Percentiles rank a stretch among this genome's conserved stretches.
Evolutionary conservation across 2,329 filamentous ascomycete species (phyloP).

Genomic region (Neopestalotiopsis sp.): DNA sequence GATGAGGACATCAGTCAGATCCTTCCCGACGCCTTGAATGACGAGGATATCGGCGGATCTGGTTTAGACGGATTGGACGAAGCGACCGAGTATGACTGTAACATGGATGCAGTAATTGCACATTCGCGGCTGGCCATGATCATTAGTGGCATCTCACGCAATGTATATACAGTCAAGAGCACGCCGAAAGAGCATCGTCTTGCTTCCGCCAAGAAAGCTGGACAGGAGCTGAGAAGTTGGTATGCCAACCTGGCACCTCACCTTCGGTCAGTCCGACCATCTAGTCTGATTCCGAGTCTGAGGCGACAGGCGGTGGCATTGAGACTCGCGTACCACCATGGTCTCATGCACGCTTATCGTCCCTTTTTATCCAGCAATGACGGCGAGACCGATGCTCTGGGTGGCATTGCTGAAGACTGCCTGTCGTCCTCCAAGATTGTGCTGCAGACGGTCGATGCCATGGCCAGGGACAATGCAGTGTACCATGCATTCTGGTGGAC

Average conservation of each 20-base stretch:
- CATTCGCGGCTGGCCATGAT: neutral
- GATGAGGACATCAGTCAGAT: slow-evolving; percentile 64
- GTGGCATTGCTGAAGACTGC: neutral
- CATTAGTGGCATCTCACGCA: neutral
- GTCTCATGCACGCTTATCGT: neutral
- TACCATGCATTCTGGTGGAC: neutral
- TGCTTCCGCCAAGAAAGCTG: neutral
- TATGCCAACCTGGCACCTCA: neutral
- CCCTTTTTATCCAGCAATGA: neutral
- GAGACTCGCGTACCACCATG: neutral
- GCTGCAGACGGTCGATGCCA: neutral
- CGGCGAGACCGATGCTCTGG: neutral
- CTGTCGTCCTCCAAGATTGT: neutral
- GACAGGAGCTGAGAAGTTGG: neutral
- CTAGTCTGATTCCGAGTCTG: neutral
- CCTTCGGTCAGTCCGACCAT: neutral
- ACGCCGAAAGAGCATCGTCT: neutral
- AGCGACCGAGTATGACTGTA: neutral
- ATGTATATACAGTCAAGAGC: neutral
- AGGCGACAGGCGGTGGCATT: neutral
- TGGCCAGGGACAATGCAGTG: neutral
- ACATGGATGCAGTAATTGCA: neutral
- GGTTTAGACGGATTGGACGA: neutral
- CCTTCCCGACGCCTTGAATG: neutral
- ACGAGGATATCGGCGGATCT: neutral